These are phyloP conservation scores for Cutaneotrichosporon spelunceum DNA, from an alignment of 1,284 basidiomycete species.

Conservation along the genomic window DNA sequence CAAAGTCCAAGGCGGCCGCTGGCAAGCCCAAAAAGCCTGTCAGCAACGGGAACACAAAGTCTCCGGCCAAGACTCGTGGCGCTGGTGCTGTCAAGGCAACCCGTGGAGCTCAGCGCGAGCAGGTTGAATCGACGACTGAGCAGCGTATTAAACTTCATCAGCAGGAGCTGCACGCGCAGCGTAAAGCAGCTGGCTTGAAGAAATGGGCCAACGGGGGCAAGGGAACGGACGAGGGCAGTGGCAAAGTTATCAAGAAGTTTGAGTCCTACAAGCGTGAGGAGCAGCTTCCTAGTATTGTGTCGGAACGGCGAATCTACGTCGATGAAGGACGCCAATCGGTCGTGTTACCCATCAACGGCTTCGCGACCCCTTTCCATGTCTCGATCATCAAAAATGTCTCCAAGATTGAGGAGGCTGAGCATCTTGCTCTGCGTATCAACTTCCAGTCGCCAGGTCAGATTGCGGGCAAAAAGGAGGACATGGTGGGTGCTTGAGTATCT, in stretches of 20 bases:
- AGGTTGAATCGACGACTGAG: slow-evolving; percentile 66
- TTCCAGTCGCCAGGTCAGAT: slow-evolving; percentile 98
- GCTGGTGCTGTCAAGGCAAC: slow-evolving; percentile 74
- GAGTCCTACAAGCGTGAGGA: slow-evolving; percentile 95
- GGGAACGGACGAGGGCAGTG: slow-evolving; percentile 71
- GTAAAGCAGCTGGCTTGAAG: slow-evolving; percentile 79
- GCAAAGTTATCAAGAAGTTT: slow-evolving; percentile 88
- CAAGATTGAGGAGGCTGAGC: slow-evolving; percentile 96
- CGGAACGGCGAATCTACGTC: slow-evolving; percentile 78
- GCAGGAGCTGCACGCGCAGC: slow-evolving; percentile 69
- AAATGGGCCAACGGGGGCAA: slow-evolving; percentile 64
- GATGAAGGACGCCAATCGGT: slow-evolving; percentile 88
- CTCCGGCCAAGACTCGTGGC: slow-evolving; percentile 34
- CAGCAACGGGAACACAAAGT: slow-evolving; percentile 52
- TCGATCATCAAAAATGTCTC: slow-evolving; percentile 97
- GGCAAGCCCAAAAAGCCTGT: slow-evolving; percentile 56
- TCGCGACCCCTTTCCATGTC: slow-evolving; percentile 96
- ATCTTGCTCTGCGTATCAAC: slow-evolving; percentile 92
- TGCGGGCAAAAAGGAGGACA: slow-evolving; percentile 98
- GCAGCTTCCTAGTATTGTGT: slow-evolving; percentile 75
- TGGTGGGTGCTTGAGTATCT: slow-evolving; percentile 55
- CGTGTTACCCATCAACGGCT: slow-evolving; percentile 89
- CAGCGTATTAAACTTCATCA: slow-evolving; percentile 82
- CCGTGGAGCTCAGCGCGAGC: slow-evolving; percentile 69
- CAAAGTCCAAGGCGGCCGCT: slow-evolving; percentile 42